Evolutionary conservation across 176 grass and related monocot species (phyloP).

Genomic region (Stipa capillata): DNA sequence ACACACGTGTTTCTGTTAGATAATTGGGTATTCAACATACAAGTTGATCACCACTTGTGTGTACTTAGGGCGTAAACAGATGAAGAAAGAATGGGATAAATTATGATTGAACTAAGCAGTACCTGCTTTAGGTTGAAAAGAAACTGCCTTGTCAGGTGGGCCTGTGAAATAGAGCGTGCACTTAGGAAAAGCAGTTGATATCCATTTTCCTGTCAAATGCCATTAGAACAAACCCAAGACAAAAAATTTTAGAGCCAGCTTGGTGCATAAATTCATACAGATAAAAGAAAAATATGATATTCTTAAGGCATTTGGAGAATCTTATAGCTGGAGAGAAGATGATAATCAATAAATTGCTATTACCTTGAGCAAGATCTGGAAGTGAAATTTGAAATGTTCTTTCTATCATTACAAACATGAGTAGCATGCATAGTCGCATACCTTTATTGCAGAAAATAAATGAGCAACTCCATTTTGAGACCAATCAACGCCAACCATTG

Average conservation of each 20-base stretch:
- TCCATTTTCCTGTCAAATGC: conserved; percentile 75
- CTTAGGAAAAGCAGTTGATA: conserved; percentile 94
- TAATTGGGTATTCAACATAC: not conserved
- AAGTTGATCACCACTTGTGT: not conserved
- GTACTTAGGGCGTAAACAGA: not conserved
- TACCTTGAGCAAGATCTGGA: not conserved
- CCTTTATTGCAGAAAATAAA: conserved; percentile 99
- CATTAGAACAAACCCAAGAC: conserved; percentile 15
- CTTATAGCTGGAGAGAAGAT: not conserved
- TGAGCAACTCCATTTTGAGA: conserved; percentile 95
- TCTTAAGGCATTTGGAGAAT: conserved; percentile 5
- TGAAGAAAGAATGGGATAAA: not conserved
- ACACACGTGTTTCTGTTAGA: not conserved
- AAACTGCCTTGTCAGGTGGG: conserved; percentile 79
- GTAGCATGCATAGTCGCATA: conserved; percentile 19
- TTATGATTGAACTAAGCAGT: not conserved
- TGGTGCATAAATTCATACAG: not conserved
- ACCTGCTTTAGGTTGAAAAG: conserved; percentile 98
- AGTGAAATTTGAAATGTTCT: not conserved
- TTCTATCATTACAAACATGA: not conserved
- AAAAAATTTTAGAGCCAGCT: conserved; percentile 4
- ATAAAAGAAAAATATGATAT: not conserved
- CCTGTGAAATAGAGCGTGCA: conserved; percentile 92
- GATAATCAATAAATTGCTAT: conserved; percentile 2
- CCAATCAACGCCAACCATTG: conserved; percentile 97